Evolutionary conservation across 768 basidiomycete species (phyloP).

Genomic region (Tricholoma furcatifolium): DNA sequence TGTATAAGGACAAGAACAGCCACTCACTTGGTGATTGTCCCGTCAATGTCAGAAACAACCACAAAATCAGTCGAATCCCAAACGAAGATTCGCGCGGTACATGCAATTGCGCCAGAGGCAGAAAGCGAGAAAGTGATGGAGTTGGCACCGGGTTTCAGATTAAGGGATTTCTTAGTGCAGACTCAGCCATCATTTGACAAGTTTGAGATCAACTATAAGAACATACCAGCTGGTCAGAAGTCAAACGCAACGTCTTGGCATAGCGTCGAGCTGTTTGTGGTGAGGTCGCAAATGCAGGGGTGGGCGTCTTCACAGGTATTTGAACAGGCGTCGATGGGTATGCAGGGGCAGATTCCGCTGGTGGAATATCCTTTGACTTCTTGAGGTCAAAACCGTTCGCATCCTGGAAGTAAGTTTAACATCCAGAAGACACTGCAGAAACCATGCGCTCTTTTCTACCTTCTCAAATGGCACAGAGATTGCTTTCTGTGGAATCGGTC

Average conservation of each 20-base stretch:
- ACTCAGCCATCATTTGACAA: neutral
- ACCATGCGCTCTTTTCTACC: constrained; percentile 8
- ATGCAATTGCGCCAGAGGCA: constrained; percentile 75
- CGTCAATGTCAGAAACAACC: constrained; percentile 97
- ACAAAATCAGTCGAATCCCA: constrained; percentile 92
- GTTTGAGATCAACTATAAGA: neutral
- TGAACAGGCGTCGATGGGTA: constrained; percentile 48
- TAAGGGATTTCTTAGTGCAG: constrained; percentile 70
- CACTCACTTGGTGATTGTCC: constrained; percentile 92
- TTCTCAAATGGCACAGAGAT: constrained; percentile 26
- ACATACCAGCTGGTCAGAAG: constrained; percentile 90
- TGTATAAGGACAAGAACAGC: neutral
- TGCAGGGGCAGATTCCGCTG: constrained; percentile 39
- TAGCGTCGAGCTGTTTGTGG: constrained; percentile 47
- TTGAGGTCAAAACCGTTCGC: constrained; percentile 3
- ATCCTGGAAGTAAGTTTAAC: constrained; percentile 2
- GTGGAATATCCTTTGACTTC: constrained; percentile 18
- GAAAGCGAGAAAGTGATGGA: constrained; percentile 92
- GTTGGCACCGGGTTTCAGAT: constrained; percentile 85
- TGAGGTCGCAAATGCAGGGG: constrained; percentile 9
- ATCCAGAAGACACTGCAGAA: neutral
- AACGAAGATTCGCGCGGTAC: constrained; percentile 90
- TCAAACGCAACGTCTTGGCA: constrained; percentile 89
- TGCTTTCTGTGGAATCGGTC: constrained; percentile 19
- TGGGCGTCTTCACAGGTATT: constrained; percentile 21